Percentiles rank a stretch among this genome's conserved stretches.
phyloP scores from a whole-genome alignment of 2,329 filamentous ascomycete genomes.

The Amesomyces nigricolor region DNA sequence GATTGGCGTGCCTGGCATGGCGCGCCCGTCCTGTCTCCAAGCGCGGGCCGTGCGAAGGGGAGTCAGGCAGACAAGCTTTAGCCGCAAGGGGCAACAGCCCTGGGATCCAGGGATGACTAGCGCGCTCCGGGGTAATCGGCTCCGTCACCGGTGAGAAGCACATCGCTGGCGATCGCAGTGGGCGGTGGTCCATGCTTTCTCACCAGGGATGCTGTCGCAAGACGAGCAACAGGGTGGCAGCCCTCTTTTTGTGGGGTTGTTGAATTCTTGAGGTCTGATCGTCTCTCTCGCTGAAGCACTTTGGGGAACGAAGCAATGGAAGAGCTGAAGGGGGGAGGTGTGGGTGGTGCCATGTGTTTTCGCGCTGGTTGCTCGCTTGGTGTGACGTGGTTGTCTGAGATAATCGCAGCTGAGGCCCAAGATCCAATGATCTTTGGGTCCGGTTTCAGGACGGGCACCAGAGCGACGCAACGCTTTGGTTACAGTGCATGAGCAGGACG shows the following conservation, averaged over 20 bases:
- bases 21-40: slow-evolving; percentile 5
- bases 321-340: neutral
- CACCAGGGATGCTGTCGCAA: neutral
- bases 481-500: neutral
- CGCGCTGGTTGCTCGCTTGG: no score
- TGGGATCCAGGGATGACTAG: neutral
- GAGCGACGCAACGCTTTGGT: neutral
- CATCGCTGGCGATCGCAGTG: slow-evolving; percentile 5
- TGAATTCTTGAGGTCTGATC: neutral
- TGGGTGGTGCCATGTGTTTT: slow-evolving; percentile 9
- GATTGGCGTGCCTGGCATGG: slow-evolving; percentile 21
- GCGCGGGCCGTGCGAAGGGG: slow-evolving; percentile 9
- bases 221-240: neutral
- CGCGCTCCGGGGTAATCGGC: slow-evolving; percentile 12
- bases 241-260: slow-evolving; percentile 4
- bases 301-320: no score
- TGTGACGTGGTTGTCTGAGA: no score
- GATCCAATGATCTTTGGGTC: neutral
- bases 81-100: neutral
- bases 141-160: neutral
- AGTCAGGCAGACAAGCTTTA: neutral
- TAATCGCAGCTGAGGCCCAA: neutral
- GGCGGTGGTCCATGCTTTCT: neutral
- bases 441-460: neutral
- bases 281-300: neutral